Evolutionary conservation across 225 moss, liverwort and hornwort species (phyloP), one percentile per base, ranked within the genome.

Genomic region (Anthoceros angustus): DNA sequence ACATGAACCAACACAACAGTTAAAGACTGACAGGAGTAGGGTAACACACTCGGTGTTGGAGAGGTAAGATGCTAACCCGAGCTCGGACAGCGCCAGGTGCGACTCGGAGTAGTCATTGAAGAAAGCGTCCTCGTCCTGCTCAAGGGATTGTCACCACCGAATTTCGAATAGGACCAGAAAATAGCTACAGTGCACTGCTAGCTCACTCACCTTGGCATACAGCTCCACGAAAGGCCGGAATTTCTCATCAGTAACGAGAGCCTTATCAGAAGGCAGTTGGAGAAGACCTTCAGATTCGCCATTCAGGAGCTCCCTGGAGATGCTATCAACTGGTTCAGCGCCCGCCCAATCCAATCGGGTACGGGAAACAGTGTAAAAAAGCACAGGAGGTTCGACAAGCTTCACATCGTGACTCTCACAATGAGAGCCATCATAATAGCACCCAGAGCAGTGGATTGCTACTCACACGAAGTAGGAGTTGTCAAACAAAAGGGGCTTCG

Each of bases 391-490:
- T 40, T 39, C 65, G n/a, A 39, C 5, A 25, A 32, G 42, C n/a
- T 24, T 24, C 41, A 66, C 40, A 66, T 16, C 12, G 6, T 15
- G 10, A 7, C 39, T 20, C 6, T 18, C 20, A 66, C 66, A 16
- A 6, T 40, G 10, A 0, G 9, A 65, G 5, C 40, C 20, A 65
- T 65, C 40, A 20, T 65, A 4, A 4, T 9, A 65, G 24, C 2
- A 40, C 23, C 10, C 5, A 41, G 40, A 40, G 64, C 15, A 0
- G 9, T 26, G 23, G 2, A 26, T 9, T 5, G 15, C 20, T 14
- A 79, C 94, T 78, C 67, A 95, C 94, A 61, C 66, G 14, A 81
- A 95, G 64, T 95, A 95, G 10, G 77, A 76, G 67, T 91, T 91
- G 68, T 80, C 83, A 63, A 95, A 95, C 12, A 6, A 69, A 38